Percentiles rank a stretch among this genome's conserved stretches.
phyloP scores from a whole-genome alignment of 305 asterid genomes.

The Fraxinus velutina region DNA sequence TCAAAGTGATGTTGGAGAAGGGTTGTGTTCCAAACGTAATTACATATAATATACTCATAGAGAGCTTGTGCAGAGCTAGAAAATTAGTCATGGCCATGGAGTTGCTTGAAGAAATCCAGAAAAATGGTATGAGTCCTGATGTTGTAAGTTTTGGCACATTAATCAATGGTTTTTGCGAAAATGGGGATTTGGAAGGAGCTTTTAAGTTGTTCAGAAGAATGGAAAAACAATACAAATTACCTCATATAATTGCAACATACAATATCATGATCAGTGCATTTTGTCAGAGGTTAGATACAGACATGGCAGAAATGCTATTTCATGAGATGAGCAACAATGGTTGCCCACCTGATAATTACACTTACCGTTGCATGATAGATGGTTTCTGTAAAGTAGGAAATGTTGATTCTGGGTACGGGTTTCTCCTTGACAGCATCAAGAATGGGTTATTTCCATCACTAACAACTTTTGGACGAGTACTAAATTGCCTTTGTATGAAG shows the following conservation, averaged over 20 bases:
- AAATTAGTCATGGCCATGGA: slow-evolving; percentile 50
- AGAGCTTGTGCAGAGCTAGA: slow-evolving; percentile 75
- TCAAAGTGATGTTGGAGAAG: slow-evolving; percentile 68
- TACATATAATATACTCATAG: slow-evolving; percentile 79
- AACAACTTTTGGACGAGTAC: slow-evolving; percentile 66
- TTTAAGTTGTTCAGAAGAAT: slow-evolving; percentile 51
- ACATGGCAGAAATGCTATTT: slow-evolving; percentile 53
- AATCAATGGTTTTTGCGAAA: slow-evolving; percentile 71
- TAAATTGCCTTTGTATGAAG: slow-evolving; percentile 72
- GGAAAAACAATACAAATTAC: slow-evolving; percentile 47
- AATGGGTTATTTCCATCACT: slow-evolving; percentile 58
- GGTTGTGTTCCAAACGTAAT: slow-evolving; percentile 69
- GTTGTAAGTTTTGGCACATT: slow-evolving; percentile 63
- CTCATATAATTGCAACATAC: slow-evolving; percentile 59
- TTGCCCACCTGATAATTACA: slow-evolving; percentile 58
- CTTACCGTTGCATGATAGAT: slow-evolving; percentile 76
- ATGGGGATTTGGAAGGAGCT: slow-evolving; percentile 66
- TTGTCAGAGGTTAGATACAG: slow-evolving; percentile 58
- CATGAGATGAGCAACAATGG: slow-evolving; percentile 50
- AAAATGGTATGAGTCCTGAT: slow-evolving; percentile 61
- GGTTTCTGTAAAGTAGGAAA: slow-evolving; percentile 80
- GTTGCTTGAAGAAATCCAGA: slow-evolving; percentile 63
- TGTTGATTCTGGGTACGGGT: slow-evolving; percentile 47
- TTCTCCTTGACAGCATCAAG: slow-evolving; percentile 49
- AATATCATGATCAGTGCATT: slow-evolving; percentile 68